These are phyloP conservation scores for Neopestalotiopsis sp. DNA, from an alignment of 2,329 filamentous ascomycete genomes.

Conservation along the genomic window DNA sequence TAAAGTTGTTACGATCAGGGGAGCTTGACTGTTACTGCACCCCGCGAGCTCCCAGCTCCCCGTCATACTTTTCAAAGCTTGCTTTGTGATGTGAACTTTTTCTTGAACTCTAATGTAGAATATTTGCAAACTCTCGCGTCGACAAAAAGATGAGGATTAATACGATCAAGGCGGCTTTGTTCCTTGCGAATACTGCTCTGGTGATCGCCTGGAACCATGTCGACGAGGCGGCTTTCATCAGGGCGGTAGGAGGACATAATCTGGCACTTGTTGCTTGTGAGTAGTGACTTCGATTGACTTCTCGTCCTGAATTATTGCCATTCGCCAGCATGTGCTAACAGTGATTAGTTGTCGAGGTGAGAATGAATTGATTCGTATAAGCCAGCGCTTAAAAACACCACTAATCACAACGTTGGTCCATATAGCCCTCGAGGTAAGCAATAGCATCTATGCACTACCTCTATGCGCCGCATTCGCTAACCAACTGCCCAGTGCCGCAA, in stretches of 20 bases:
- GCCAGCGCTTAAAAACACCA: not conserved
- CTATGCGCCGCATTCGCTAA: not conserved
- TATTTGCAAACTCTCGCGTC: not conserved
- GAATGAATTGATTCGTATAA: slow-evolving; percentile 1
- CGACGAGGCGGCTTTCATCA: slow-evolving; percentile 30
- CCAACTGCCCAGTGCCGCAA: slow-evolving; percentile 31
- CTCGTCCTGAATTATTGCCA: too few relatives aligned
- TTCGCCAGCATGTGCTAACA: not conserved
- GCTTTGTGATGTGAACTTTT: not conserved
- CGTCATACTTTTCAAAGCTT: not conserved
- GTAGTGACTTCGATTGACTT: slow-evolving; percentile 19
- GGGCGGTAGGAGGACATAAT: slow-evolving; percentile 31
- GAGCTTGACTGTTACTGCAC: slow-evolving; percentile 23
- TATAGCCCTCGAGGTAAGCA: slow-evolving; percentile 33
- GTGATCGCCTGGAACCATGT: slow-evolving; percentile 30
- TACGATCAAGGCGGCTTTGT: not conserved
- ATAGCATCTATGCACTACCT: not conserved
- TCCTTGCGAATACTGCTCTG: slow-evolving; percentile 4
- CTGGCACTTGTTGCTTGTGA: slow-evolving; percentile 36
- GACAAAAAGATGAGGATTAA: not conserved
- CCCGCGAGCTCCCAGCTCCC: slow-evolving; percentile 19
- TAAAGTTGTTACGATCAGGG: not conserved
- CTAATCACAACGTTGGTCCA: too few relatives aligned
- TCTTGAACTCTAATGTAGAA: not conserved
- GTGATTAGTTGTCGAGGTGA: slow-evolving; percentile 28